Base-by-base conservation (phyloP, 2,329 filamentous ascomycete species). In the Sordariomycetes sp. region DNA sequence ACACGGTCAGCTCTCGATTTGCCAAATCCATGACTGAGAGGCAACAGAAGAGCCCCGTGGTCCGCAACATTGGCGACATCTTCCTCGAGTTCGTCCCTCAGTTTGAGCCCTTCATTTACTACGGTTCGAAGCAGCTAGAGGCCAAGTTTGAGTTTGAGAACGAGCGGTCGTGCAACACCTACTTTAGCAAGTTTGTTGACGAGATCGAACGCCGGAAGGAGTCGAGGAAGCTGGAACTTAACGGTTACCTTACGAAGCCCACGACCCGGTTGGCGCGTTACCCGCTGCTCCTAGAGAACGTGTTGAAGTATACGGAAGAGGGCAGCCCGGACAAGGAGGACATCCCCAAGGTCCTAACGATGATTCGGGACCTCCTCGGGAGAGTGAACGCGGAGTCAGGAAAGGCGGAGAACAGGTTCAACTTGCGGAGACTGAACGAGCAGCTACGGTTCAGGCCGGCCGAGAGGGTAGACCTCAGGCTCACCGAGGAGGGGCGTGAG, bases 141-240 rank as follows among this genome's bases (percentile, higher is more conserved):
- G 94, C 89, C 63, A 97, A 99, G 70, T 96, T 92, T 66, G 94
- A 96, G 67, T 99, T 97, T 68, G 94, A 99, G 71, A 94, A 94
- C 65, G 94, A 99, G 73, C 89, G 94, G 64, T 86, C 87, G 17
- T 81, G 84, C 58, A 99, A 99, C 65, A 81, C 85, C 1, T 82
- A 81, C 48, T 99, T 99, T 69, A 77, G 86, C 55, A 89, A 87
- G 65, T 96, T 97, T 64, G 94, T 97, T 28, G 94, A 99, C 62
- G 91, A 97, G 69, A 95, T 95, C 6, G 94, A 99, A 70, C 81
- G 94, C 59, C 82, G 95, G 64, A 96, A 96, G 69, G 94, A 99
- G 70, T 97, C 92, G 6, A 83, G 94, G 62, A 99, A 99, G 72
- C 78, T 99, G 53, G 94, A 99, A 70, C 76, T 99, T 59, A 99